Evolutionary conservation across 352 stramenopile species (phyloP), one percentile per base, ranked within the genome.

Genomic region (Pythium grandisporangium): DNA sequence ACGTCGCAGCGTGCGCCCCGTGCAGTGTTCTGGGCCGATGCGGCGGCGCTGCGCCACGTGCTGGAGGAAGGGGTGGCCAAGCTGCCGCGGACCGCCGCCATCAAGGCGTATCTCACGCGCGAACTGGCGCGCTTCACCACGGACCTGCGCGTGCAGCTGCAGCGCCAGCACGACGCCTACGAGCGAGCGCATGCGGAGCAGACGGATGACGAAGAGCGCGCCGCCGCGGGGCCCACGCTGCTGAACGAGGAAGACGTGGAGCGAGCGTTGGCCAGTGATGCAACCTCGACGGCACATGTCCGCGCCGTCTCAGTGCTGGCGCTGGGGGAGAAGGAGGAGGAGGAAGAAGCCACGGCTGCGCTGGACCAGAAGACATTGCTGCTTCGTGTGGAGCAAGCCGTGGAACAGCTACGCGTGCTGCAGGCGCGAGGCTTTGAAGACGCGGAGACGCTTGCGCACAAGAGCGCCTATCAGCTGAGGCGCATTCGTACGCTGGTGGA

Each of bases 41-140:
- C 40, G 1, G 17, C 39, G 16, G 66, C 66, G 34, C 42, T 85
- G 40, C 59, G 44, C 39, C 23, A 41, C 4, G 48, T 71, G 27
- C 54, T 85, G n/a, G 58, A 85, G 43, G 69, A 83, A 25, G 69
- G 64, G 2, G 55, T 67, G 25, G 66, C 72, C 37, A 85, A 85
- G 55, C 53, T 85, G 44, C 72, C 72, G 21, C 53, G 45, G 43
- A n/a, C n/a, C n/a, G 54, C 58, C 3, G 42, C 63, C 40, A 58
- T 85, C 35, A 76, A 81, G 44, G 42, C 42, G 22, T 55, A 71
- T 16, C 48, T 85, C 20, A 30, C 44, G 24, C 61, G 64, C 37
- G 64, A 85, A 27, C 37, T 81, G 20, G 20, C 41, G 26, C 6
- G 39, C 11, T 55, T 56, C 19, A 53, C 51, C 37, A 30, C 41